These are phyloP conservation scores for Cryptococcus wingfieldii DNA, from an alignment of 1,284 basidiomycete genomes.

Conservation along the genomic window DNA sequence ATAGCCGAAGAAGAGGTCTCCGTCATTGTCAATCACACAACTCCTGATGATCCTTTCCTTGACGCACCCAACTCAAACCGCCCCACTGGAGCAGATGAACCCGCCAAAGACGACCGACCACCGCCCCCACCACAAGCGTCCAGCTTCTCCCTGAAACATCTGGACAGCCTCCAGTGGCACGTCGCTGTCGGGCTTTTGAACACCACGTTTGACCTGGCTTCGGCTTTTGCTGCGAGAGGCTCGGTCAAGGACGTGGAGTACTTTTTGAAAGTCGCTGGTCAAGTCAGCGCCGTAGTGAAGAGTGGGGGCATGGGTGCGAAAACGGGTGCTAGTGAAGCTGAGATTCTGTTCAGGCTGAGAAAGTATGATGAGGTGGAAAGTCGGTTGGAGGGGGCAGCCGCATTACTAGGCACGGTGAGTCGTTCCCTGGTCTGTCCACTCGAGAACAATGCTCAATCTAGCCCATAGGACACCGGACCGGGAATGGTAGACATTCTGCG, in stretches of 20 bases:
- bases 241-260: conserved; percentile 76
- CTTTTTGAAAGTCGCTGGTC: conserved; percentile 67
- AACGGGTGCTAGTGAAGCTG: conserved; percentile 61
- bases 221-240: conserved; percentile 64
- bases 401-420: conserved; percentile 30
- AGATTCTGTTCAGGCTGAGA: conserved; percentile 63
- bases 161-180: conserved; percentile 66
- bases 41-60: conserved; percentile 24
- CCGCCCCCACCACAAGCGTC: conserved; percentile 15
- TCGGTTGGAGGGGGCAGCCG: conserved; percentile 56
- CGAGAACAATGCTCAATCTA: background rate
- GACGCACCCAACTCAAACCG: conserved; percentile 15
- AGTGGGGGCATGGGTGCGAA: conserved; percentile 62
- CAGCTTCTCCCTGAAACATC: conserved; percentile 35
- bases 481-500: conserved; percentile 63
- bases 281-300: conserved; percentile 63
- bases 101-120: conserved; percentile 35
- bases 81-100: conserved; percentile 37
- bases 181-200: conserved; percentile 53
- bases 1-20: conserved; percentile 51
- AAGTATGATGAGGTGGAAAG: conserved; percentile 57
- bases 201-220: conserved; percentile 61
- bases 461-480: conserved; percentile 28
- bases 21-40: background rate
- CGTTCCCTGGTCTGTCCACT: background rate